Base-by-base conservation (phyloP, 139 green algal species). In the Volvox reticuliferus region DNA sequence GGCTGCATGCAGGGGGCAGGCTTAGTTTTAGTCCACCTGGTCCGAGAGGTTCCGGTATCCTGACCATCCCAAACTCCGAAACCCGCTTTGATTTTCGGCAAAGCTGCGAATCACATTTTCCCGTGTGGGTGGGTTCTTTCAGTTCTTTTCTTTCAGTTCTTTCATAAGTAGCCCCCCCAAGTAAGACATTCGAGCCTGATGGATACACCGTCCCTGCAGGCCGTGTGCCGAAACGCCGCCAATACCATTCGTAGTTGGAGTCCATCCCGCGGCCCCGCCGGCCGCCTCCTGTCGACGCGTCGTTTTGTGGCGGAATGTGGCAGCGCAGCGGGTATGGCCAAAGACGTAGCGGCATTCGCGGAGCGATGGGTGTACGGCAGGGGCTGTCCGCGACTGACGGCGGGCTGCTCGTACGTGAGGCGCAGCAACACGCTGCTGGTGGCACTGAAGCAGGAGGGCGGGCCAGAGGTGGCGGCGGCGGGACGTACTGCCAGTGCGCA, bases 291-390 rank as follows among this genome's bases (percentile, higher is more conserved):
- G 2, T 69, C n/a, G 69, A 82, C 85, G 21, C 69, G 69, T 18
- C 68, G 44, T n/a, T 82, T 89, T 36, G 28, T 89, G 17, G 35
- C n/a, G 37, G 85, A 89, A 71, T 89, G 85, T 71, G 85, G 85
- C 85, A 71, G 9, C 3, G 85, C 85, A 26, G 85, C 85, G 18
- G 85, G 85, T 24, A 67, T 88, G 81, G 32, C 76, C 30, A 89
- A 94, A 88, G 92, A 91, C 30, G 68, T 94, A 68, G 73, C 86
- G 26, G 92, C 92, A 12, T 94, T 93, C 62, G 89, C 89, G 20
- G 88, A 94, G 86, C 92, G 92, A n/a, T 94, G 92, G 86, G 79
- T 94, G 44, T 91, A 93, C 81, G 92, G 92, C 77, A 35, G 88
- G 12, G 92, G 92, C 73, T 91, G 86, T 14, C 92, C 92, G 26